These are phyloP conservation scores for Stipa capillata DNA, from an alignment of 176 grass and related monocot species.

Conservation along the genomic window DNA sequence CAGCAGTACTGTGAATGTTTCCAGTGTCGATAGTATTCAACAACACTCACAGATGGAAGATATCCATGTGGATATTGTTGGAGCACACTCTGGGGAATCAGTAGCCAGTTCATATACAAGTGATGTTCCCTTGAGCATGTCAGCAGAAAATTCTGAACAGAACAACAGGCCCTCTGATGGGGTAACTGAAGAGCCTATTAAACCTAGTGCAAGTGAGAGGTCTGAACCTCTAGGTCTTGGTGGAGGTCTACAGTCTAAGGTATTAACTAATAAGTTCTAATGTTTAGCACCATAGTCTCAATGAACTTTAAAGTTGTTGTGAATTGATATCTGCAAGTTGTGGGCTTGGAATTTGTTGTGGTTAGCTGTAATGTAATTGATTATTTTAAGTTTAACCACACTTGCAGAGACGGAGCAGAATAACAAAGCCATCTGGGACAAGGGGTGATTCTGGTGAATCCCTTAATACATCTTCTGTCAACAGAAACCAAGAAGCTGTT, in stretches of 20 bases:
- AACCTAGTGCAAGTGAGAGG: constrained; percentile 30
- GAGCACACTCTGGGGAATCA: background rate
- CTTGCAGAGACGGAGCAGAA: constrained; percentile 43
- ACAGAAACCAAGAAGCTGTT: constrained; percentile 40
- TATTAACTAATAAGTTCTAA: constrained; percentile 13
- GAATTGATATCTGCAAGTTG: background rate
- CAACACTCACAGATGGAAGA: no score
- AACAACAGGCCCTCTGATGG: constrained; percentile 9
- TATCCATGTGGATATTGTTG: background rate
- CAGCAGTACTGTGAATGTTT: background rate
- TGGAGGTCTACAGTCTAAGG: constrained; percentile 80
- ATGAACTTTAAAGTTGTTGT: background rate
- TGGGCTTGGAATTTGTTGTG: background rate
- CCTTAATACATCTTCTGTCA: constrained; percentile 24
- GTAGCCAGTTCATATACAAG: background rate
- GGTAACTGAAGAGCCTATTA: constrained; percentile 26
- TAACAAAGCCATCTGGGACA: constrained; percentile 15
- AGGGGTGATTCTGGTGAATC: constrained; percentile 13
- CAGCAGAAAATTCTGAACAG: constrained; percentile 26
- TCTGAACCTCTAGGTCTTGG: constrained; percentile 70
- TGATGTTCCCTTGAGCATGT: constrained; percentile 27
- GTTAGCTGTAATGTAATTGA: background rate
- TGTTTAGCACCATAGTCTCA: background rate
- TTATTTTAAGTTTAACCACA: constrained; percentile 10
- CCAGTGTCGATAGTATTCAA: background rate